These are phyloP conservation scores for Plantago major DNA, from an alignment of 257 asterid genomes.

Conservation along the genomic window DNA sequence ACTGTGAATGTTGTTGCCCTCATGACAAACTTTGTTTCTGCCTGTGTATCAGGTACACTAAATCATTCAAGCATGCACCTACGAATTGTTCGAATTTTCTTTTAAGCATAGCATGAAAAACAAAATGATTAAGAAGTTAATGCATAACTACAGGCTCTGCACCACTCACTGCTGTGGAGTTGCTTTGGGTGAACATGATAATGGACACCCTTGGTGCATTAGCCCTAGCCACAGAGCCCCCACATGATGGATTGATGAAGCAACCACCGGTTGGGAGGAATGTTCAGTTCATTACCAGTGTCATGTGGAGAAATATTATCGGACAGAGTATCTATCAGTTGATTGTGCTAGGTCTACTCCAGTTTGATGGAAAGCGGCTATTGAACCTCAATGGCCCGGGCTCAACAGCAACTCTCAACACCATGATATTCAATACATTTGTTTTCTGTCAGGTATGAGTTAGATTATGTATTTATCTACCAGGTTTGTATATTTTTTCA, in stretches of 20 bases:
- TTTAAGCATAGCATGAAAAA: background rate
- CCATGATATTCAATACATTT: conserved; percentile 81
- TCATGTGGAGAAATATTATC: conserved; percentile 82
- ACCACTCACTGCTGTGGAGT: conserved; percentile 78
- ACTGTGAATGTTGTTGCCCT: conserved; percentile 77
- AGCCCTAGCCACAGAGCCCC: conserved; percentile 87
- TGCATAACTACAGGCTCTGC: conserved; percentile 53
- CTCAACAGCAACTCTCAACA: conserved; percentile 44
- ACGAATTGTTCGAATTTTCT: background rate
- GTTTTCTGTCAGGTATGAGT: conserved; percentile 76
- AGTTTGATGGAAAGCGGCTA: conserved; percentile 42
- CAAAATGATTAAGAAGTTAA: background rate
- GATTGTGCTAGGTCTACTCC: conserved; percentile 53
- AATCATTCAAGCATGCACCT: background rate
- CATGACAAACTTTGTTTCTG: conserved; percentile 59
- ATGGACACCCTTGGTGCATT: conserved; percentile 91
- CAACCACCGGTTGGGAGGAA: conserved; percentile 62
- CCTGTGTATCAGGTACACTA: conserved; percentile 62
- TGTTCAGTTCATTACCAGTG: conserved; percentile 48
- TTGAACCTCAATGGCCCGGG: conserved; percentile 41
- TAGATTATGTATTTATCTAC: no score
- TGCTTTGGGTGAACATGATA: conserved; percentile 95
- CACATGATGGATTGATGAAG: conserved; percentile 69
- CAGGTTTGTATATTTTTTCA: no score
- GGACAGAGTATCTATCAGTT: conserved; percentile 78